Evolutionary conservation across 2,329 filamentous ascomycete species (phyloP), one percentile per base, ranked within the genome.

Genomic region (Metarhizium guizhouense): DNA sequence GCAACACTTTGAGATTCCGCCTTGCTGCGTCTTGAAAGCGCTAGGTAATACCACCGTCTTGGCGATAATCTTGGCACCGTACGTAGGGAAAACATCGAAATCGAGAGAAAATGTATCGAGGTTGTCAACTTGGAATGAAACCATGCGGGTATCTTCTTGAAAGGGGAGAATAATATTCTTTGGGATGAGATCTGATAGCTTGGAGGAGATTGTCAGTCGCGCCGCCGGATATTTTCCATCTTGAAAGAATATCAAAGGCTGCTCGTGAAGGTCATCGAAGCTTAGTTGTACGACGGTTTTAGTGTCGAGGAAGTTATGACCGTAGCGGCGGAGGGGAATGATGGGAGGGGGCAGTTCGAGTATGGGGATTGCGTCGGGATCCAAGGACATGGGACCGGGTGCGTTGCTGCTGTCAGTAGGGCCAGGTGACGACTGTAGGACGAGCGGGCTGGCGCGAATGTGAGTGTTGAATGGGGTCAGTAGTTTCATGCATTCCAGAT

Each of bases 261-360:
- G 81, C 52, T 94, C 83, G 58, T 86, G 84, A 30, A 82, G 76
- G 58, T 87, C 86, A 53, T 93, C 90, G 65, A 99, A 97, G 63
- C 82, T 90, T 60, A 99, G 87, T 65, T 96, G 90, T 13, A 99
- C 85, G 60, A 96, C 95, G 0, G 92, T 95, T 74, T 97, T 99
- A 34, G 90, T 96, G 67, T 99, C 94, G 40, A 99, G 79, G 77
- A 99, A 99, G 71, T 97, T 99, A 74, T 99, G 94, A 16, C 94
- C 94, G 65, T 99, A 99, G 64, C 94, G 83, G 62, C 94, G 84
- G 51, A 97, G 78, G 0, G 94, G 94, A 61, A 99, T 96, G 61
- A 99, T 97, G 0, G 94, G 94, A 20, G 94, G 94, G 25, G 94
- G 94, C 13, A 99, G 79, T 62, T 93, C 92, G 36, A 99, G 84